A percentile compares a stretch with the other conserved stretches of the same genome.
Evolutionary conservation across 2,329 filamentous ascomycete genomes (phyloP).

Genomic region (Alternaria solani): DNA sequence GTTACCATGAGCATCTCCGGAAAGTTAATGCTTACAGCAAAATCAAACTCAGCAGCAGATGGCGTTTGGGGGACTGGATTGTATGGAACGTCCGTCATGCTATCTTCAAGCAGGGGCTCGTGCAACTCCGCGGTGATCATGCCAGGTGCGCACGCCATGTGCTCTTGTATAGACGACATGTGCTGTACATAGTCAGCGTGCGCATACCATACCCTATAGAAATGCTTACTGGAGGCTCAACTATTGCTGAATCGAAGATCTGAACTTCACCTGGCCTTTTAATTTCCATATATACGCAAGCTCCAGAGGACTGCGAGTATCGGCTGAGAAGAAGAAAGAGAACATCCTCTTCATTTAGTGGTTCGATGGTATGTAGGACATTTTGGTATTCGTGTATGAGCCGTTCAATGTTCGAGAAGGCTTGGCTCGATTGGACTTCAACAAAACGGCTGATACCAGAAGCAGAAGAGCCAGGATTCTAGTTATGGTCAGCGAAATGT

Average conservation of each 20-base stretch:
- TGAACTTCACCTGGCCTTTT: slow-evolving; percentile 16
- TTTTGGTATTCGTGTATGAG: slow-evolving; percentile 1
- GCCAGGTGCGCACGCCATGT: not conserved
- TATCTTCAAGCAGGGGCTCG: not conserved
- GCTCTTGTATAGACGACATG: not conserved
- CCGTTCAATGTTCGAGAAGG: not conserved
- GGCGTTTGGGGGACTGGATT: not conserved
- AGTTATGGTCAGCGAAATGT: not conserved
- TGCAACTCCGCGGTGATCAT: not conserved
- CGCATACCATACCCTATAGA: not conserved
- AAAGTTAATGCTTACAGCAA: slow-evolving; percentile 1
- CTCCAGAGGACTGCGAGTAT: not conserved
- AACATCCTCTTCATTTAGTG: slow-evolving; percentile 1
- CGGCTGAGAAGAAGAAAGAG: slow-evolving; percentile 4
- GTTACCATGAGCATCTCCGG: not conserved
- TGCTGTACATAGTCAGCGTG: not conserved
- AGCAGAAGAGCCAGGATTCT: not conserved
- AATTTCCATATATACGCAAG: slow-evolving; percentile 7
- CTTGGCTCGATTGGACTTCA: not conserved
- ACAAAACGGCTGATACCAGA: not conserved
- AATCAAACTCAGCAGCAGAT: not conserved
- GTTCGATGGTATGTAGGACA: not conserved
- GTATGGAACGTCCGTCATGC: not conserved
- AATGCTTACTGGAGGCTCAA: not conserved
- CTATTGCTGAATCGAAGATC: not conserved